These are phyloP conservation scores for Colletotrichum orchidophilum DNA, from an alignment of 2,329 filamentous ascomycete genomes.

Conservation along the genomic window DNA sequence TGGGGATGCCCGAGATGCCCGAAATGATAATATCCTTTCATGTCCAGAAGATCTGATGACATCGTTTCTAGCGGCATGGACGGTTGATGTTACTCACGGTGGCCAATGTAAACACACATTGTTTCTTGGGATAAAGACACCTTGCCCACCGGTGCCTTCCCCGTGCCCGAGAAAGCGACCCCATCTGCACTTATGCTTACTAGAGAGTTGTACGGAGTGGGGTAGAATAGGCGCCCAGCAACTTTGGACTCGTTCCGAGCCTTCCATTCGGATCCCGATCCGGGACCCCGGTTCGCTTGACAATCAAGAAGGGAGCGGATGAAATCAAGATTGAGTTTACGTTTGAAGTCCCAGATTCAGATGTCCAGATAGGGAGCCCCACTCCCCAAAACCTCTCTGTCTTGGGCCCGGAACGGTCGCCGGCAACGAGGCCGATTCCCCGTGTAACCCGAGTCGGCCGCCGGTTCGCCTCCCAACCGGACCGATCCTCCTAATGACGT, in stretches of 20 bases:
- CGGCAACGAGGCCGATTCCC: not conserved
- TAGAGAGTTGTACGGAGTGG: no score
- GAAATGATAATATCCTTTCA: not conserved
- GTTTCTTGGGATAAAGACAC: not conserved
- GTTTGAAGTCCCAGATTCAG: not conserved
- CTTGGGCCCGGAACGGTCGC: not conserved
- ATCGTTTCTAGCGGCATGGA: not conserved
- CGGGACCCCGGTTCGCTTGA: no score
- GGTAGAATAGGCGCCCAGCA: no score
- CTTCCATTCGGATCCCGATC: not conserved
- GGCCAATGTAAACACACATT: not conserved
- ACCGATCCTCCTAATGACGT: not conserved
- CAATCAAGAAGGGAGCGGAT: not conserved
- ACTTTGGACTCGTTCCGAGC: not conserved
- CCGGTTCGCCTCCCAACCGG: not conserved
- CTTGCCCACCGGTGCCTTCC: not conserved
- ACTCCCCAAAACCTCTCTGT: not conserved
- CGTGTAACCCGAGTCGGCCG: not conserved
- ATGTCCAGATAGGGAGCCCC: not conserved
- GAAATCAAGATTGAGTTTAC: not conserved
- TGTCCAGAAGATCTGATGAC: not conserved
- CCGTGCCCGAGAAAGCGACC: not conserved
- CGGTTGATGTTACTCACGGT: no score
- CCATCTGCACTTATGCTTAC: not conserved
- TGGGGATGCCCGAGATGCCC: not conserved